Base-by-base conservation (phyloP, 2,329 filamentous ascomycete genomes). In the Pyrenophora seminiperda region DNA sequence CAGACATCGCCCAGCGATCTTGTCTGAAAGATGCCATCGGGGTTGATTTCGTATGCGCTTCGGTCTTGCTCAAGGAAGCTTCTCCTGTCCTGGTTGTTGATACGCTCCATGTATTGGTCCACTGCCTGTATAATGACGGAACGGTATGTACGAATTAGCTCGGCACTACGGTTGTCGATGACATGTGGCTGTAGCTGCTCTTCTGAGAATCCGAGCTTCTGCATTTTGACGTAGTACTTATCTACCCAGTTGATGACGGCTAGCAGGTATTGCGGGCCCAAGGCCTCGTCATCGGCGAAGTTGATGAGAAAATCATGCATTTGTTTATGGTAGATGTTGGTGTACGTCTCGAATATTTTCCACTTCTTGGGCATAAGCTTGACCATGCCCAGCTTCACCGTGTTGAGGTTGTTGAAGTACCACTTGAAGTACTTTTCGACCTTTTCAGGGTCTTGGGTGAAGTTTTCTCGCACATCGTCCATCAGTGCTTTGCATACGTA, bases 381-480 rank as follows among this genome's bases (percentile, higher is more conserved):
- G 53, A 89, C 84, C 90, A 99, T 96, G 67, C 94, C 93, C 56
- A 95, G 82, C 73, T 93, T 91, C 68, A 97, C 93, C 3, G 91
- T 91, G 73, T 95, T 96, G 30, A 99, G 82, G 72, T 99, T 93
- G 76, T 97, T 97, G 78, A 97, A 99, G 75, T 86, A 99, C 94
- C 94, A 99, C 67, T 89, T 89, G 75, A 96, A 84, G 59, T 84
- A 86, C 78, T 96, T 96, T 58, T 95, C 90, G 38, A 99, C 80
- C 64, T 84, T 85, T 41, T 87, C 83, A 0, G 94, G 90, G 67
- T 97, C 91, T 30, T 88, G 88, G 44, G 93, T 76, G 72, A 99
- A 97, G 38, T 86, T 83, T 45, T 88, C 83, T 50, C 86, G 84
- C 32, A 85, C 83, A 51, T 84, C 80, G 10, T 85, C 84, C 63